Evolutionary conservation across 108 stramenopile species (phyloP).

Genomic region (Fragilaria crotonensis): DNA sequence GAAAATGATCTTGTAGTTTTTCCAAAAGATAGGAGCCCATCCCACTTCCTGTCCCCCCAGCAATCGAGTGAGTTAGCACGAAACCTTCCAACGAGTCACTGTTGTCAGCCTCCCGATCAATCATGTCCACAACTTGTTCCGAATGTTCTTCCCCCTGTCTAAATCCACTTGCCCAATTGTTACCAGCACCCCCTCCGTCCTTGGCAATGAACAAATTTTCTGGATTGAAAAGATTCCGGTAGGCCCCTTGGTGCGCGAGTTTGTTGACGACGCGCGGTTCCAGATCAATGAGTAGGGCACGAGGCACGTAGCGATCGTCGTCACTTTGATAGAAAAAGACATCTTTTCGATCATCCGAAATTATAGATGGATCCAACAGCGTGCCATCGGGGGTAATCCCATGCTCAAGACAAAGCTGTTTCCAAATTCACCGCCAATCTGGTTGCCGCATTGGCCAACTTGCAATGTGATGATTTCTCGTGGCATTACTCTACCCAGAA

Average conservation of each 20-base stretch:
- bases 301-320: conserved; percentile 91
- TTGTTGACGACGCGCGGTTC: conserved; percentile 97
- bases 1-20: conserved; percentile 96
- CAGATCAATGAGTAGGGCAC: conserved; percentile 93
- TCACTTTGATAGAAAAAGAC: conserved; percentile 98
- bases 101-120: conserved; percentile 97
- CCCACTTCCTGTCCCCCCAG: conserved; percentile 97
- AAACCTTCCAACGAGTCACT: conserved; percentile 98
- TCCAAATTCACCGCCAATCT: conserved; percentile 99
- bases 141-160: conserved; percentile 90
- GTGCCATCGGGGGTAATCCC: conserved; percentile 95
- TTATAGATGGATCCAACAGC: conserved; percentile 38
- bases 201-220: conserved; percentile 94
- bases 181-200: conserved; percentile 98
- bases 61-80: conserved; percentile 94
- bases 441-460: conserved; percentile 99
- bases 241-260: conserved; percentile 58
- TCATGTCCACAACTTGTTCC: conserved; percentile 97
- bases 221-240: conserved; percentile 89
- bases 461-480: conserved; percentile 98
- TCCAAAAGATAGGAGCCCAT: conserved; percentile 97
- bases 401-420: conserved; percentile 97
- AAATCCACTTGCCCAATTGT: conserved; percentile 96
- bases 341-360: conserved; percentile 91
- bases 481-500: conserved; percentile 63